Percentiles rank a stretch among this genome's conserved stretches.
Conservation (phyloP, 2,329 filamentous ascomycete species). For the Ceratocystis huliohia region DNA sequence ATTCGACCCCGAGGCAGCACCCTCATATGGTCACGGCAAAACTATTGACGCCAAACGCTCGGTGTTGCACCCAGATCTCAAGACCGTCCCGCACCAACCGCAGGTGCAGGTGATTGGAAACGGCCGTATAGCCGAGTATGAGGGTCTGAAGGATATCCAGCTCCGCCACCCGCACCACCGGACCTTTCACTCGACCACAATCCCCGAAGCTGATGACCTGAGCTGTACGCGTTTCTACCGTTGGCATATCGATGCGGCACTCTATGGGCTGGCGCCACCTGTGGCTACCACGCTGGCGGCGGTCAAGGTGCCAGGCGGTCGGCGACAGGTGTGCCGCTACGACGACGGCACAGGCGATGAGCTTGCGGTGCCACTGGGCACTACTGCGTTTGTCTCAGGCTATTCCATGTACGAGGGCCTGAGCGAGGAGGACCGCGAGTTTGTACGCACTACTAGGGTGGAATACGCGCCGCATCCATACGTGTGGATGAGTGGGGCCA, state of each 20-base stretch:
- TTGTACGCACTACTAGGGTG: slow-evolving; percentile 52
- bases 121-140: slow-evolving; percentile 54
- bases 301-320: slow-evolving; percentile 56
- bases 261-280: slow-evolving; percentile 64
- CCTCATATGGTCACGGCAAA: slow-evolving; percentile 63
- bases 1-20: slow-evolving; percentile 54
- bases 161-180: slow-evolving; percentile 65
- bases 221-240: slow-evolving; percentile 51
- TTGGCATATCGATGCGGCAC: slow-evolving; percentile 70
- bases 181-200: slow-evolving; percentile 56
- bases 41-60: slow-evolving; percentile 51
- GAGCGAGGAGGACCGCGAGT: slow-evolving; percentile 51
- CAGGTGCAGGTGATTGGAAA: slow-evolving; percentile 74
- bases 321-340: slow-evolving; percentile 55
- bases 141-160: slow-evolving; percentile 54
- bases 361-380: slow-evolving; percentile 57
- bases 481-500: slow-evolving; percentile 64
- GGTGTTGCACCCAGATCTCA: slow-evolving; percentile 65
- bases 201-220: slow-evolving; percentile 42
- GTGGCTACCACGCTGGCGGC: slow-evolving; percentile 61
- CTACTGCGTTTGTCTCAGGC: slow-evolving; percentile 61
- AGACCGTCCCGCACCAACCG: slow-evolving; percentile 67
- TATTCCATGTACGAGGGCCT: slow-evolving; percentile 59
- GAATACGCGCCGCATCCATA: slow-evolving; percentile 72
- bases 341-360: slow-evolving; percentile 58